Conservation (phyloP, 805 yeast genomes). For the Zygotorulaspora sp. region DNA sequence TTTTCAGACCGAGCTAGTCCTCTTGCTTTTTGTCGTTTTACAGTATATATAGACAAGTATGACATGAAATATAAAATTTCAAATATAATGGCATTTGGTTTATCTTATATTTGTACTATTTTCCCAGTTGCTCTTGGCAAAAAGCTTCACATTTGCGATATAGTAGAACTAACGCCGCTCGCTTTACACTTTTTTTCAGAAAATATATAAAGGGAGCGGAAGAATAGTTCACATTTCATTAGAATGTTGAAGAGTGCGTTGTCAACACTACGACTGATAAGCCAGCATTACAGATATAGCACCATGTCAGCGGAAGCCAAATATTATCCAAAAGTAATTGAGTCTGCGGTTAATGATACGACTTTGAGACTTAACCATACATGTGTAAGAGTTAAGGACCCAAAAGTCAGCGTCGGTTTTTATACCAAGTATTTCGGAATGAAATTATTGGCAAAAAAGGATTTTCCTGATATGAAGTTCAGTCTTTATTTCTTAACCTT, state of each 20-base stretch:
- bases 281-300: conserved; percentile 6
- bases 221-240: too few relatives aligned
- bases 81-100: too few relatives aligned
- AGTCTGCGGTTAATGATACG: conserved; percentile 23
- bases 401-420: conserved; percentile 65
- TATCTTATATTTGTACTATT: too few relatives aligned
- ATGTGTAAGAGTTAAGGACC: conserved; percentile 78
- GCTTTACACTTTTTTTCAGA: too few relatives aligned
- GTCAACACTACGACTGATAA: conserved; percentile 3
- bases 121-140: too few relatives aligned
- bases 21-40: too few relatives aligned
- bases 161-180: too few relatives aligned
- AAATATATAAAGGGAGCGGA: too few relatives aligned
- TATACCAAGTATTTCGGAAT: conserved; percentile 74
- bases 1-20: conserved; percentile 23
- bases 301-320: conserved; percentile 18
- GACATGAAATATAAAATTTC: too few relatives aligned
- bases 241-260: not conserved
- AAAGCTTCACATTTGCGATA: too few relatives aligned
- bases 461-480: conserved; percentile 53
- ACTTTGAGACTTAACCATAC: conserved; percentile 54
- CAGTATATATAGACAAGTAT: too few relatives aligned
- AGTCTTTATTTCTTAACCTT: conserved; percentile 65
- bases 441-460: conserved; percentile 49
- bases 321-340: conserved; percentile 17